phyloP scores from a whole-genome alignment of 305 asterid species.

The Solanum chacoense region DNA sequence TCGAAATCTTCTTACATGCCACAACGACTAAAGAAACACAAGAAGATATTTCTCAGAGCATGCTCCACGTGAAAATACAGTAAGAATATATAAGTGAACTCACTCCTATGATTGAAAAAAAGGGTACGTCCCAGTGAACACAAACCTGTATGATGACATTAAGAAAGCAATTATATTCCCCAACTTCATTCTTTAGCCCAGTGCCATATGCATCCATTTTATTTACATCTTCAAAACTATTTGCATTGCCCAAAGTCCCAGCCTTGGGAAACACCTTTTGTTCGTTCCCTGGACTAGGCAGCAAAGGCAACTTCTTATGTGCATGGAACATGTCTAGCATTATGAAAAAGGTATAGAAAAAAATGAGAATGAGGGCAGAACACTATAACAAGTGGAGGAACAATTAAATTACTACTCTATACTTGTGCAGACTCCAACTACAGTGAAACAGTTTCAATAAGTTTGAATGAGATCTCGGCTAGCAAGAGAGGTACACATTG shows the following conservation, averaged over 20 bases:
- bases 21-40: slow-evolving; percentile 56
- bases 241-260: slow-evolving; percentile 25
- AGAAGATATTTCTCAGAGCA: slow-evolving; percentile 3
- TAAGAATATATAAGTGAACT: not conserved
- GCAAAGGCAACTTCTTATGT: slow-evolving; percentile 29
- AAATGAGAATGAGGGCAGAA: not conserved
- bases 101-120: not conserved
- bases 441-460: not conserved
- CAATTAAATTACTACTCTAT: not conserved
- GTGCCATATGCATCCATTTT: slow-evolving; percentile 56
- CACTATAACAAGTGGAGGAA: not conserved
- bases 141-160: slow-evolving; percentile 96
- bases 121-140: not conserved
- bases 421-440: not conserved
- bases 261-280: slow-evolving; percentile 23
- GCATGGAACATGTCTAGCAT: slow-evolving; percentile 40
- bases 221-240: slow-evolving; percentile 21
- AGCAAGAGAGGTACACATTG: not conserved
- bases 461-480: not conserved
- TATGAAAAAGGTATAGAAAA: not conserved
- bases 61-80: slow-evolving; percentile 8
- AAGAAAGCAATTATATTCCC: slow-evolving; percentile 90
- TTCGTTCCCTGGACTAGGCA: slow-evolving; percentile 18
- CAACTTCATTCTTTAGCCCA: slow-evolving; percentile 83
- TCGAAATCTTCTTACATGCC: slow-evolving; percentile 80